A percentile compares a stretch with the other conserved stretches of the same genome.
These are phyloP conservation scores for Ogataea minuta DNA, from an alignment of 805 yeast genomes.

Conservation along the genomic window DNA sequence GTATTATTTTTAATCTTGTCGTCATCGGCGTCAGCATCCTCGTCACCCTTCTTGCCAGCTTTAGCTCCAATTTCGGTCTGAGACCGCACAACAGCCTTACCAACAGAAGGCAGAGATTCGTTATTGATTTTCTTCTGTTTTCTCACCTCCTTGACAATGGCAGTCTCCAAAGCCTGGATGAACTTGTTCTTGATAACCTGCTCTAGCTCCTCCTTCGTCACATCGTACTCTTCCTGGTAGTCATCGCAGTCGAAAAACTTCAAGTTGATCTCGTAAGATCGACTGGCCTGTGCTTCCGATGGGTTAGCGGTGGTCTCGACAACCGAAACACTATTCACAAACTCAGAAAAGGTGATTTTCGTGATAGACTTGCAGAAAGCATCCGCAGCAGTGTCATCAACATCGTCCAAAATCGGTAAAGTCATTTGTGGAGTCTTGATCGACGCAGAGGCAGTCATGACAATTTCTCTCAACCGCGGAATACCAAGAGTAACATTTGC, in stretches of 20 bases:
- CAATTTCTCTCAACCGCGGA: conserved; percentile 99
- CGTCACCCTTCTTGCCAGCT: conserved; percentile 39
- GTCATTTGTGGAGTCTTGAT: conserved; percentile 99
- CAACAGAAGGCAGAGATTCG: conserved; percentile 60
- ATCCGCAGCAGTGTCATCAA: conserved; percentile 83
- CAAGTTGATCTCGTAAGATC: conserved; percentile 75
- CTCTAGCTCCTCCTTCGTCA: conserved; percentile 76
- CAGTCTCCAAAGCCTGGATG: conserved; percentile 66
- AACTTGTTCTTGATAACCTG: conserved; percentile 61
- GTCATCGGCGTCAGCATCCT: conserved; percentile 61
- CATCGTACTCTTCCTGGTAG: conserved; percentile 86
- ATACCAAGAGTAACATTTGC: conserved; percentile 99
- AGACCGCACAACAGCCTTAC: conserved; percentile 64
- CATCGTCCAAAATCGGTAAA: conserved; percentile 77
- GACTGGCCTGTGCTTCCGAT: conserved; percentile 43
- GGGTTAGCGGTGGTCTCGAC: conserved; percentile 80
- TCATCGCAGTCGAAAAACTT: conserved; percentile 73
- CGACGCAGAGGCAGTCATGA: conserved; percentile 96
- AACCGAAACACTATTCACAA: conserved; percentile 79
- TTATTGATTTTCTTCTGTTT: conserved; percentile 60
- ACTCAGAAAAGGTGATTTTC: conserved; percentile 80
- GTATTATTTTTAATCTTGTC: conserved; percentile 59
- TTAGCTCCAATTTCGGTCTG: conserved; percentile 43
- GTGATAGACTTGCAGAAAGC: conserved; percentile 90
- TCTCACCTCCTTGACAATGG: conserved; percentile 76